phyloP scores from a whole-genome alignment of 2,329 filamentous ascomycete genomes.

The Orbilia blumenaviensis region DNA sequence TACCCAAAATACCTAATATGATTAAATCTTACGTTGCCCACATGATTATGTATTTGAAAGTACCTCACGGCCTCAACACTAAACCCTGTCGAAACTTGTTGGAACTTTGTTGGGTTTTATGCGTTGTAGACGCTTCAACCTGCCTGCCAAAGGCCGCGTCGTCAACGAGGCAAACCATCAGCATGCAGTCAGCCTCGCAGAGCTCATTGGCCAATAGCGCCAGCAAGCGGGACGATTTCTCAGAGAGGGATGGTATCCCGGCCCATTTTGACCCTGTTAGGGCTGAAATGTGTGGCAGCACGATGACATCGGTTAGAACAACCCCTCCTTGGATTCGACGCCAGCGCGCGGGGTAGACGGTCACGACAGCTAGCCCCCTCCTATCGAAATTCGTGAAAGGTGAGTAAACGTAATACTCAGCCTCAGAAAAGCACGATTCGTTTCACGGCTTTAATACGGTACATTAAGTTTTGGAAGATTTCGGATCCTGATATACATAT shows the following conservation, averaged over 20 bases:
- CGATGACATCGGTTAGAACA: conserved; percentile 44
- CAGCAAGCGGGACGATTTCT: not conserved
- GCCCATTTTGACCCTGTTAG: conserved; percentile 5
- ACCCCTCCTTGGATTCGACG: conserved; percentile 30
- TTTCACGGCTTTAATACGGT: conserved; percentile 8
- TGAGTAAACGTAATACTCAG: conserved; percentile 15
- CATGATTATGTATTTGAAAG: too few species aligned
- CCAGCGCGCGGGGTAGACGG: conserved; percentile 37
- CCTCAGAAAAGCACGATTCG: conserved; percentile 19
- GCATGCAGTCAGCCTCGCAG: conserved; percentile 49
- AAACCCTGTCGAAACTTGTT: conserved; percentile 6
- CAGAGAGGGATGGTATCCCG: conserved; percentile 1
- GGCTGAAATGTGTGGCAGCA: conserved; percentile 33
- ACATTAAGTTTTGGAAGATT: conserved; percentile 1
- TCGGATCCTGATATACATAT: conserved; percentile 1
- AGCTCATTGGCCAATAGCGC: conserved; percentile 27
- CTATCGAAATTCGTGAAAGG: not conserved
- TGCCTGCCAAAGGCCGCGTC: conserved; percentile 23
- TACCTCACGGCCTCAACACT: too few species aligned
- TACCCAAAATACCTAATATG: too few species aligned
- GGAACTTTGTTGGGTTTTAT: conserved; percentile 42
- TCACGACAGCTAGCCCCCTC: conserved; percentile 10
- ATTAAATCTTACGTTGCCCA: too few species aligned
- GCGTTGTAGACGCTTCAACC: conserved; percentile 30
- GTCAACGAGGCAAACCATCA: conserved; percentile 9